A percentile compares a stretch with the other conserved stretches of the same genome.
These are phyloP conservation scores for Backusella circina DNA, from an alignment of 192 early-diverging fungal species.

Conservation along the genomic window DNA sequence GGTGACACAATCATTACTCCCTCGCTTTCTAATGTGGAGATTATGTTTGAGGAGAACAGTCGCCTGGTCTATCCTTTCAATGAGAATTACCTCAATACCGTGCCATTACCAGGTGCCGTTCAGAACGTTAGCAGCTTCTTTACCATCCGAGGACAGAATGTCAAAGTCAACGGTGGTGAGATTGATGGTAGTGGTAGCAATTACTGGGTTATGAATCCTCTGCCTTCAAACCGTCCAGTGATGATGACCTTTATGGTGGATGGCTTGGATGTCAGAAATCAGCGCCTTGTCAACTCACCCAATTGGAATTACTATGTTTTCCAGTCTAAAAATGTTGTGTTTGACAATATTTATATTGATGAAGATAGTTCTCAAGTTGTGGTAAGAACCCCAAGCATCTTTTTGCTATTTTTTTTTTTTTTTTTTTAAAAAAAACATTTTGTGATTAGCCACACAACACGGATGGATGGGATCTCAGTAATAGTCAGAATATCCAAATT, in stretches of 20 bases:
- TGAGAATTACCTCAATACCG: not conserved
- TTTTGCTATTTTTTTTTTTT: not conserved
- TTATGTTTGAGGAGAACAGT: not conserved
- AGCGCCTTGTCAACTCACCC: not conserved
- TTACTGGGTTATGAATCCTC: not conserved
- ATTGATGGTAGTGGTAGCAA: not conserved
- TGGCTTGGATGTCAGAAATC: not conserved
- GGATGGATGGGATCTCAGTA: not conserved
- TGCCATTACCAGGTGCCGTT: not conserved
- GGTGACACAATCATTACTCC: not conserved
- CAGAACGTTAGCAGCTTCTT: not conserved
- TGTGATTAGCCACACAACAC: not conserved
- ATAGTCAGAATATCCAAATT: not conserved
- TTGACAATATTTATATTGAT: not conserved
- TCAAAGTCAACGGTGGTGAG: not conserved
- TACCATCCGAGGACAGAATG: not conserved
- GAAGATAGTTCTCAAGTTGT: not conserved
- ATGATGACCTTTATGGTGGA: not conserved
- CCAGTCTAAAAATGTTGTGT: not conserved
- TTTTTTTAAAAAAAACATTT: not conserved
- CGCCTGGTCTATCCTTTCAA: not conserved
- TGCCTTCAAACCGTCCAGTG: not conserved
- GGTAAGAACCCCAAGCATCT: not conserved
- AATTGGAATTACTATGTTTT: not conserved
- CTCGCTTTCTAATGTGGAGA: not conserved